Evolutionary conservation across 371 early-diverging fungal species (phyloP), one percentile per base, ranked within the genome.

Genomic region (Mucor indicus): DNA sequence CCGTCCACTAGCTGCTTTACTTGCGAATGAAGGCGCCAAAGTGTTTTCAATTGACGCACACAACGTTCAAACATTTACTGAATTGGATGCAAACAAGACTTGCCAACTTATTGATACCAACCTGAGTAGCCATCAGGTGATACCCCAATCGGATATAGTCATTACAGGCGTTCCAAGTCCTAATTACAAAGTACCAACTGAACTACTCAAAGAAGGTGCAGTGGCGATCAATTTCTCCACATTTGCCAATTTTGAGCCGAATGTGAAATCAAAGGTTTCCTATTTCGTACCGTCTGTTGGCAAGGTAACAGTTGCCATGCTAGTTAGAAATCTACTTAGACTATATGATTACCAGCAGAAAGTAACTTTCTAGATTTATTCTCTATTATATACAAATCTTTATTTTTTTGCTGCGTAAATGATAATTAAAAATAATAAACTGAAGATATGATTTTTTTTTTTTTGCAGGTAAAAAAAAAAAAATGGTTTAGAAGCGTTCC

Each of bases 21-120:
- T 98, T 33, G 95, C 98, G 38, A 95, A 96, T 70, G 98, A 98
- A 54, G 97, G 97, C 37, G 98, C 97, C 47, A 89, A 84, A 57
- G 97, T 96, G 8, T 96, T 81, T 71, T 93, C 93, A 2, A 88
- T 94, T 15, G 97, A 98, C 64, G 86, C 90, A 40, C 79, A 83
- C 60, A 90, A 88, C 46, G 81, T 95, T 38, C 84, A 91, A 58
- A 79, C 88, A 55, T 93, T 93, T 69, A 81, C 85, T 46, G 35
- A 50, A 41, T 10, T 10, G 3, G 35, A 40, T 87, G 93, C 38
- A 92, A 90, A 20, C 57, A 60, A 8, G 9, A n/a, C 21, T 3
- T 45, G 46, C 36, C 22, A 35, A 3, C 17, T 33, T 11, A 3
- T 25, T 1, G 89, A 85, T 15, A 75, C 93, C 17, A 58, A 83